phyloP scores from a whole-genome alignment of 2,329 filamentous ascomycete species.

The Pleoardoris graminearum region DNA sequence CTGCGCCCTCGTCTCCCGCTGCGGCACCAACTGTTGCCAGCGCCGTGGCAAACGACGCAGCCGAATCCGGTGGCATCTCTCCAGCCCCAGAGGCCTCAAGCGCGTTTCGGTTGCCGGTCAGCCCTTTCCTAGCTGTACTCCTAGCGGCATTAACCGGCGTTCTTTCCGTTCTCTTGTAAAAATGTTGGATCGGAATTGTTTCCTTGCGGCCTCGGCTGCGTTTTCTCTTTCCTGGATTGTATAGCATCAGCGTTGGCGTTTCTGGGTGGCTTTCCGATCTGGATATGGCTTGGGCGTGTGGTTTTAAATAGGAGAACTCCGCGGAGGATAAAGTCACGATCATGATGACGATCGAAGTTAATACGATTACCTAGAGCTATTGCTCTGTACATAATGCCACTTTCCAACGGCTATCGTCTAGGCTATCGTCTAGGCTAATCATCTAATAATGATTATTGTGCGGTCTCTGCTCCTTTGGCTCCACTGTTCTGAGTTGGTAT shows the following conservation, averaged over 20 bases:
- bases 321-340: not conserved
- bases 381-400: not conserved
- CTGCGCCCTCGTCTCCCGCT: slow-evolving; percentile 12
- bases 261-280: not conserved
- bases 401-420: not conserved
- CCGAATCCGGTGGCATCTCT: slow-evolving; percentile 14
- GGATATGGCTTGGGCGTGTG: not conserved
- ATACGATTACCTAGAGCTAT: not conserved
- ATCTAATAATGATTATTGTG: no score
- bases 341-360: slow-evolving; percentile 7
- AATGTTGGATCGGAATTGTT: slow-evolving; percentile 4
- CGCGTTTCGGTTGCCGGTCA: slow-evolving; percentile 16
- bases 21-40: slow-evolving; percentile 37
- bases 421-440: not conserved
- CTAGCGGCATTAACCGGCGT: slow-evolving; percentile 26
- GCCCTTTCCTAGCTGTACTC: slow-evolving; percentile 17
- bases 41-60: slow-evolving; percentile 28
- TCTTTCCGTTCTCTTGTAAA: slow-evolving; percentile 24
- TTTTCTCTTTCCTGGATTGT: not conserved
- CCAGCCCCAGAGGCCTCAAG: slow-evolving; percentile 19
- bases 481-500: no score
- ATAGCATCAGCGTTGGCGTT: slow-evolving; percentile 8
- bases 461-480: no score
- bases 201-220: slow-evolving; percentile 2
- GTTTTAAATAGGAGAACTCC: not conserved